phyloP scores from a whole-genome alignment of 2,329 filamentous ascomycete genomes.

The Neurospora crassa region DNA sequence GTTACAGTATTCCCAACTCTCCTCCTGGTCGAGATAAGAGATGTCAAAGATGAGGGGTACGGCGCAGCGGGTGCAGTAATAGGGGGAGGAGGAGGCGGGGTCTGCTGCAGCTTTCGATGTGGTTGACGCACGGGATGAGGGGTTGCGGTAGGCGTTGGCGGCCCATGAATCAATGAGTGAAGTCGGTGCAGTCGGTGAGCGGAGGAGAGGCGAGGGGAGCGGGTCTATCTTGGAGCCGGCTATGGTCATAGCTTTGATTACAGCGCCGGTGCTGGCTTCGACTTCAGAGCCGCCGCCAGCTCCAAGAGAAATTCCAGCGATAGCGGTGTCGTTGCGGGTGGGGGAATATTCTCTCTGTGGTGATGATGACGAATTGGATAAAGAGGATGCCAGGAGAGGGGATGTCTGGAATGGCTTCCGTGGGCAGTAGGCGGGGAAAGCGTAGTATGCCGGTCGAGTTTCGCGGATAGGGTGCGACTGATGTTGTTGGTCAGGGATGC shows the following conservation, averaged over 20 bases:
- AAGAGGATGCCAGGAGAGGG: background rate
- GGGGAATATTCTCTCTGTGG: background rate
- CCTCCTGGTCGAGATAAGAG: background rate
- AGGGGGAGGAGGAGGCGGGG: background rate
- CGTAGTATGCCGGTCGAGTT: background rate
- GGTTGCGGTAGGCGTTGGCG: background rate
- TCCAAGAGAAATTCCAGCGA: background rate
- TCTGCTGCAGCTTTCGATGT: background rate
- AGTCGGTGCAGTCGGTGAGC: background rate
- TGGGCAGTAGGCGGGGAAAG: background rate
- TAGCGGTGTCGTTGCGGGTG: background rate
- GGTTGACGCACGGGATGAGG: background rate
- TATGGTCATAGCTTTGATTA: background rate
- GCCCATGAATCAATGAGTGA: background rate
- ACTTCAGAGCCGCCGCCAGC: background rate
- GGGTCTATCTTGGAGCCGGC: background rate
- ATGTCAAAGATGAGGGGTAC: background rate
- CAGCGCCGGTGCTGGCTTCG: background rate
- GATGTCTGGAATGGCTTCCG: background rate
- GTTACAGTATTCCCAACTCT: conserved; percentile 11
- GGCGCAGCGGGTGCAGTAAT: background rate
- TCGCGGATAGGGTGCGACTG: background rate
- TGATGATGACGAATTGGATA: background rate
- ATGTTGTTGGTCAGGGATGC: background rate
- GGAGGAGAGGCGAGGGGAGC: background rate